Base-by-base conservation (phyloP, 129 eudicot genomes). In the Centella asiatica region DNA sequence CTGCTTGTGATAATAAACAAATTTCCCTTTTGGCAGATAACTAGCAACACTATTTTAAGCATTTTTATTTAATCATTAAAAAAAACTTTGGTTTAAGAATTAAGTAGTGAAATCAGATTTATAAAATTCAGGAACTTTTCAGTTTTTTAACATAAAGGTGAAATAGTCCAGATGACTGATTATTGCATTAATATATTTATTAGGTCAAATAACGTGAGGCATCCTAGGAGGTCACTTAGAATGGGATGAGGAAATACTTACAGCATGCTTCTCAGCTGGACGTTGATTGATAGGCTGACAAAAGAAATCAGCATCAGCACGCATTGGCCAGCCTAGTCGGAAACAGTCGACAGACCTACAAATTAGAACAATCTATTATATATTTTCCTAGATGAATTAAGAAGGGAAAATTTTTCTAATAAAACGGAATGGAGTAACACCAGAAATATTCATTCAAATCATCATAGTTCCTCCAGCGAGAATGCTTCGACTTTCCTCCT, bases 291-390 rank as follows among this genome's bases (percentile, higher is more conserved):
- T 36, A 68, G 80, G 71, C 29, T 15, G 56, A 57, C 72, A 77
- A 78, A 90, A 90, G 86, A 90, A 90, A 79, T 81, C 79, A 72
- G 81, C 69, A 44, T 85, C 80, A 27, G 71, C 69, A 59, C 89
- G 95, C 95, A 90, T 83, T 34, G 97, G 97, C 97, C 97, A 90
- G 24, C 97, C 95, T 25, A 90, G 72, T 23, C 86, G 86, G 66
- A 90, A 90, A 79, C 97, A 90, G 47, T 86, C 86, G 24, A 74
- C 73, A 36, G 97, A 90, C 97, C 97, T 90, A 59, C 81, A 75
- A 74, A 49, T 55, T 25, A 32, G 26, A 74, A 67, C 32, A 51
- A 56, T 49, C 6, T 13, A 13, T 67, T 60, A 44, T 49, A 39
- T 3, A 65, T 22, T 19, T 20, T 15, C 15, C 9, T 14, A 49